Percentiles rank a stretch among this genome's conserved stretches.
phyloP scores from a whole-genome alignment of 1,284 basidiomycete genomes.

The Papiliotrema terrestris region DNA sequence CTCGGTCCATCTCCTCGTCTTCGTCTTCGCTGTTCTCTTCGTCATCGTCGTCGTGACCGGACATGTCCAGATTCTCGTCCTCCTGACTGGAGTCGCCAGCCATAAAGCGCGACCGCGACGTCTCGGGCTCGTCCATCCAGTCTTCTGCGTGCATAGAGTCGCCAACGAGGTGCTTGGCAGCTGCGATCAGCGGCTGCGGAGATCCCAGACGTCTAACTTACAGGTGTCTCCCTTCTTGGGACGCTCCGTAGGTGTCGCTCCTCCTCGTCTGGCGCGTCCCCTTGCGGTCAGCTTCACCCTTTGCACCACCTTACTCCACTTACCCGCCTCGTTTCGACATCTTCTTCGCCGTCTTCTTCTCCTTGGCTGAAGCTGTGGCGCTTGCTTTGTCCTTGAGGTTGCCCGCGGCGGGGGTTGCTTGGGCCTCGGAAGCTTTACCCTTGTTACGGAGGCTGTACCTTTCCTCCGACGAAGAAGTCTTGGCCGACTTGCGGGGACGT shows the following conservation, averaged over 20 bases:
- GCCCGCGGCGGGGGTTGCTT: constrained; percentile 10
- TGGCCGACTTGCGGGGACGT: constrained; percentile 7
- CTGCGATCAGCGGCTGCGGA: constrained; percentile 18
- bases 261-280: constrained; percentile 22
- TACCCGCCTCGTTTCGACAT: constrained; percentile 42
- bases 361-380: constrained; percentile 24
- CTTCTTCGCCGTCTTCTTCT: constrained; percentile 22
- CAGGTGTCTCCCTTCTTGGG: constrained; percentile 40
- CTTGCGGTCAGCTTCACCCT: neutral
- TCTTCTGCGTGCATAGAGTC: constrained; percentile 62
- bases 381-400: constrained; percentile 18
- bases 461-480: constrained; percentile 4
- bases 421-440: constrained; percentile 11
- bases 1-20: constrained; percentile 25
- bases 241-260: constrained; percentile 17
- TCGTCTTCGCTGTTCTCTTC: constrained; percentile 57
- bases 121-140: constrained; percentile 35
- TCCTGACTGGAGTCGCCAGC: constrained; percentile 52
- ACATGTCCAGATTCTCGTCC: constrained; percentile 70
- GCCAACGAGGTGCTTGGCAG: constrained; percentile 58
- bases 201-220: constrained; percentile 8
- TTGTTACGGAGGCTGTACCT: constrained; percentile 20
- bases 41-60: constrained; percentile 43
- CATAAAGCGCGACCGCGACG: constrained; percentile 12
- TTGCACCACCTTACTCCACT: constrained; percentile 9